Evolutionary conservation across 352 stramenopile genomes (phyloP), one percentile per base, ranked within the genome.

Genomic region (Globisporangium orthogonon): DNA sequence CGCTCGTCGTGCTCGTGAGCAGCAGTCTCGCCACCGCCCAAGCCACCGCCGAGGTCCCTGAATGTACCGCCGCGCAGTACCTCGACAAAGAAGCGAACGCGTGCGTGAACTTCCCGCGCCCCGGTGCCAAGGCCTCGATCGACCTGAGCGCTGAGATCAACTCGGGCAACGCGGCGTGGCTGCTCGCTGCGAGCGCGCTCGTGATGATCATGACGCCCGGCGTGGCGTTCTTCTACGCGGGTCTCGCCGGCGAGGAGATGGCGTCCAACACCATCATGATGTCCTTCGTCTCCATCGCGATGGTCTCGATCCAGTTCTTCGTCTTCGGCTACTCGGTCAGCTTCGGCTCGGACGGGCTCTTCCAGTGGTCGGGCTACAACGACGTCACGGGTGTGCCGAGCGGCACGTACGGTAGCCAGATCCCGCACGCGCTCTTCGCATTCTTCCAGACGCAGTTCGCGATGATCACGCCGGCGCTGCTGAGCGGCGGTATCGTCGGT

Each of bases 391-490:
- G 62, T 17, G 61, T 56, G 23, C 62, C 69, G 7, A 75, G 70
- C 48, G 75, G 73, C 50, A 71, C 76, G 1, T 89, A 91, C 59
- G 79, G 74, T 23, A 60, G 65, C 23, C 49, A 69, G 23, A 88
- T 92, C 58, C 86, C 86, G 10, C 72, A 88, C 53, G 70, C 80
- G 23, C 50, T 91, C 28, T 91, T 86, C 62, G 79, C 80, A 35
- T 71, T 92, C 57, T 95, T 88, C 65, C 86, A 95, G 65, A 88
- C 78, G 14, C 80, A 88, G 52, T 95, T 93, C 55, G 86, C 86
- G 13, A 85, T 81, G 56, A 89, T 94, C 61, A 87, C 79, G 0
- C 84, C 85, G 7, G 84, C 83, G 2, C 58, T 92, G 23, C 67
- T 95, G 13, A 87, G 69, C 14, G 85, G 86, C 28, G 83, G 83